phyloP scores from a whole-genome alignment of 2,329 filamentous ascomycete species.

The Verticillium nonalfalfae region DNA sequence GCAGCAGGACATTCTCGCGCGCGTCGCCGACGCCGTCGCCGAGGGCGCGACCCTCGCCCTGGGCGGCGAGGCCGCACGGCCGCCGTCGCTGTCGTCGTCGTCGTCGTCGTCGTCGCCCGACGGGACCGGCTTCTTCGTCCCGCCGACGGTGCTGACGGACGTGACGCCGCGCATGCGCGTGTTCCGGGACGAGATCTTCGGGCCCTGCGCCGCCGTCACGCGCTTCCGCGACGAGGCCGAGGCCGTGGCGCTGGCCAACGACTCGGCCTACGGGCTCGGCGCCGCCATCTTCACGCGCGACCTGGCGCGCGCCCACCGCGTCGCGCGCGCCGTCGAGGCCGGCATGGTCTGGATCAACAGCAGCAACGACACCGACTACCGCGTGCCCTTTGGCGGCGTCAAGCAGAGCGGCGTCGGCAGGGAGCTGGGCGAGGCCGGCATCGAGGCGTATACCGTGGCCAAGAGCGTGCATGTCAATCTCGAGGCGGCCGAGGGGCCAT shows the following conservation, averaged over 20 bases:
- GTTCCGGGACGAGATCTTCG: constrained; percentile 24
- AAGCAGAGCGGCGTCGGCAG: constrained; percentile 24
- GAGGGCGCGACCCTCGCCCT: constrained; percentile 49
- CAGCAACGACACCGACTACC: constrained; percentile 22
- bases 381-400: constrained; percentile 24
- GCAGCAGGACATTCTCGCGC: constrained; percentile 58
- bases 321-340: constrained; percentile 44
- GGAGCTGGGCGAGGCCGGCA: constrained; percentile 21
- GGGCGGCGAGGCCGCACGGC: constrained; percentile 28
- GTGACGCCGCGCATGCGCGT: constrained; percentile 18
- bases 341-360: constrained; percentile 39
- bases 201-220: constrained; percentile 18
- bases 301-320: constrained; percentile 30
- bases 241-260: constrained; percentile 23
- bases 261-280: constrained; percentile 49
- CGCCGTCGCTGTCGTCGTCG: not conserved
- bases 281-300: constrained; percentile 51
- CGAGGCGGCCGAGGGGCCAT: not conserved
- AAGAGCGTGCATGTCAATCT: constrained; percentile 22
- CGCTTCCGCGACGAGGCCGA: constrained; percentile 24
- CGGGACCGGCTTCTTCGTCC: constrained; percentile 27
- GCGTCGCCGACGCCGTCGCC: constrained; percentile 56
- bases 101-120: constrained; percentile 12
- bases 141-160: constrained; percentile 20
- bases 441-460: constrained; percentile 19